Conservation (phyloP, 2,329 filamentous ascomycete genomes). For the Basipetospora sp. region DNA sequence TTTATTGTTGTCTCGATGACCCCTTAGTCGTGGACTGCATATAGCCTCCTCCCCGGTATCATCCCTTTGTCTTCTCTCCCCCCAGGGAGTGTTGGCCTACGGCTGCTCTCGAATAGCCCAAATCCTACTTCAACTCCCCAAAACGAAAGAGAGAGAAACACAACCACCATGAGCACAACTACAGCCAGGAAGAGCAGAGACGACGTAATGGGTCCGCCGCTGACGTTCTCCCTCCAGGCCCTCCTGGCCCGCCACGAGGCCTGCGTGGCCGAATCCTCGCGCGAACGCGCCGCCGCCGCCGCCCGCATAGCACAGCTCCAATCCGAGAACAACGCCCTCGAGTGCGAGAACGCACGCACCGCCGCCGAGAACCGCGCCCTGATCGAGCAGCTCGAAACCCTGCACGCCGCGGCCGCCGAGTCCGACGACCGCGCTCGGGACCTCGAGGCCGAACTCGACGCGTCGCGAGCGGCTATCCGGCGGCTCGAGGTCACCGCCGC, state of each 20-base stretch:
- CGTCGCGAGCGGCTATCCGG: slow-evolving; percentile 63
- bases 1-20: too few relatives aligned
- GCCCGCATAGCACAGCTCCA: slow-evolving; percentile 56
- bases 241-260: slow-evolving; percentile 83
- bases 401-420: slow-evolving; percentile 66
- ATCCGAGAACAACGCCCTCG: slow-evolving; percentile 41
- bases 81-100: too few relatives aligned
- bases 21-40: too few relatives aligned
- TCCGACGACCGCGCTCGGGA: slow-evolving; percentile 68
- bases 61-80: too few relatives aligned
- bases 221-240: slow-evolving; percentile 68
- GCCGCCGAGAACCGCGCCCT: slow-evolving; percentile 72
- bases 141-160: too few relatives aligned
- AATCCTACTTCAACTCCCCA: too few relatives aligned
- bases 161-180: too few relatives aligned
- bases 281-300: slow-evolving; percentile 61
- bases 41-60: too few relatives aligned
- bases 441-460: slow-evolving; percentile 61
- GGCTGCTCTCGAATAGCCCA: too few relatives aligned
- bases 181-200: too few relatives aligned
- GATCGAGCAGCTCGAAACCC: slow-evolving; percentile 66
- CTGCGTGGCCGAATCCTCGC: slow-evolving; percentile 84
- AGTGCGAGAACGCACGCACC: slow-evolving; percentile 56
- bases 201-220: slow-evolving; percentile 28
- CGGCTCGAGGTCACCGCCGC: slow-evolving; percentile 58